Percentiles rank a stretch among this genome's conserved stretches.
Conservation (phyloP, 345 rosid species). For the Schrenkiella parvula region DNA sequence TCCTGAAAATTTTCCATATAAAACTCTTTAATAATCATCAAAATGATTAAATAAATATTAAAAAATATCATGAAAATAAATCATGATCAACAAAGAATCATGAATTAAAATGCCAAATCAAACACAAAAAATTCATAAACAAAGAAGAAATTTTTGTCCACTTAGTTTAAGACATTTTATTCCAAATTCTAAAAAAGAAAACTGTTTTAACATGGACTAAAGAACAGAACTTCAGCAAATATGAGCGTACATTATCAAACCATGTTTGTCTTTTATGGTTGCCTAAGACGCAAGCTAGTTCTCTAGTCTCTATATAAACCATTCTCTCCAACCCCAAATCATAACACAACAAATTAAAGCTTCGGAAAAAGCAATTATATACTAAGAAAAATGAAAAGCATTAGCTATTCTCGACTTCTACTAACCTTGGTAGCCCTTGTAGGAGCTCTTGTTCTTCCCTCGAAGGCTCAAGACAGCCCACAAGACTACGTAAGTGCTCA, state of each 20-base stretch:
- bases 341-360: neutral
- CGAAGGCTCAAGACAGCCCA: constrained; percentile 19
- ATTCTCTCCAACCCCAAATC: neutral
- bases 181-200: no score
- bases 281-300: neutral
- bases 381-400: neutral
- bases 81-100: neutral
- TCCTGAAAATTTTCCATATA: no score
- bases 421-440: neutral
- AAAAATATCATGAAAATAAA: neutral
- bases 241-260: no score
- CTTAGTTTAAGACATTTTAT: neutral
- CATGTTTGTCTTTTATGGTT: neutral
- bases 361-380: neutral
- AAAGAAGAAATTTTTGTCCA: neutral
- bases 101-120: neutral
- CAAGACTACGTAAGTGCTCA: constrained; percentile 22
- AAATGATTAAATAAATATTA: no score
- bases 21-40: no score
- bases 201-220: no score
- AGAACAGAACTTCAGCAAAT: no score
- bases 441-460: constrained; percentile 17
- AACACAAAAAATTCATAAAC: neutral
- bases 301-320: constrained; percentile 9
- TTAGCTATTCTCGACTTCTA: neutral